phyloP scores from a whole-genome alignment of 148 eudicot species.

The Rhododendron molle region DNA sequence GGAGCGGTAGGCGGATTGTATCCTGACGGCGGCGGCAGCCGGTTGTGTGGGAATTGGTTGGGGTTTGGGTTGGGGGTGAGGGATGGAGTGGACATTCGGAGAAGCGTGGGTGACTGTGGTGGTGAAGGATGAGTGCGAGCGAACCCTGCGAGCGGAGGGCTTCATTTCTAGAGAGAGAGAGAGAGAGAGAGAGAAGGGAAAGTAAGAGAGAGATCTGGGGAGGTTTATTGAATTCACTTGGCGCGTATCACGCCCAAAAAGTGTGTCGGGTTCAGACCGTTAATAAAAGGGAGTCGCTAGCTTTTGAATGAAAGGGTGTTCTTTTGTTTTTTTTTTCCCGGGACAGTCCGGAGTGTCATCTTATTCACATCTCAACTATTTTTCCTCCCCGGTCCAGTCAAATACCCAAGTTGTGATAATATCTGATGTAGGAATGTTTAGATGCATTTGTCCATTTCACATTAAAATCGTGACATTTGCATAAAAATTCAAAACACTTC shows the following conservation, averaged over 20 bases:
- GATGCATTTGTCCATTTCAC: too few species aligned
- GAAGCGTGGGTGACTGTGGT: constrained; percentile 29
- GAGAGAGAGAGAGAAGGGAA: not conserved
- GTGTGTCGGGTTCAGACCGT: not conserved
- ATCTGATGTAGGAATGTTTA: too few species aligned
- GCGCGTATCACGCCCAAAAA: not conserved
- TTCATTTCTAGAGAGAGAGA: constrained; percentile 23
- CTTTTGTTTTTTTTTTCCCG: too few species aligned
- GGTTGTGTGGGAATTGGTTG: constrained; percentile 18
- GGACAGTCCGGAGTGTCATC: too few species aligned
- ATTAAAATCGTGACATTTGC: too few species aligned
- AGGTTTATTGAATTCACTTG: not conserved
- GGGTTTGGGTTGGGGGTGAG: constrained; percentile 7
- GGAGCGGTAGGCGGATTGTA: constrained; percentile 70
- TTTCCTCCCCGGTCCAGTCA: too few species aligned
- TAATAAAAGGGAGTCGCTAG: too few species aligned
- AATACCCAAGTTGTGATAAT: too few species aligned
- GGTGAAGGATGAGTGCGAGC: constrained; percentile 15
- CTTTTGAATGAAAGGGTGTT: too few species aligned
- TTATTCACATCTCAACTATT: too few species aligned
- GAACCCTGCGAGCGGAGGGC: constrained; percentile 19
- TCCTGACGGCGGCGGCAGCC: constrained; percentile 60
- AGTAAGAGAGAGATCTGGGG: not conserved
- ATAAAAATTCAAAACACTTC: too few species aligned
- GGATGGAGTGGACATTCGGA: constrained; percentile 30